Evolutionary conservation across 306 rosid species (phyloP).

Genomic region (Oxytropis ochrocephala): DNA sequence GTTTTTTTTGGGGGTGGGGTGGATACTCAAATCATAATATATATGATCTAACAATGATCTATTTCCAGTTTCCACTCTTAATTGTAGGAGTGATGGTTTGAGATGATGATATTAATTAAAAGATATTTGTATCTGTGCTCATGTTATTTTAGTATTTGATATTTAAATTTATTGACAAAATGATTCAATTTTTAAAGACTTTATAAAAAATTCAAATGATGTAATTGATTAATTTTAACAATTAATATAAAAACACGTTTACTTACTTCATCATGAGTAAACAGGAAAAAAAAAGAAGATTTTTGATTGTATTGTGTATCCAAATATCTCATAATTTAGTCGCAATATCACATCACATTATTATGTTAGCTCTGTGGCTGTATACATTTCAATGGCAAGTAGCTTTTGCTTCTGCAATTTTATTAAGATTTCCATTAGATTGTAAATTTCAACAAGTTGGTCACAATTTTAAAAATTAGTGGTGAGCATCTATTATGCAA

Average conservation of each 20-base stretch:
- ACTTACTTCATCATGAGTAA: neutral
- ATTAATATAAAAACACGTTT: too few relatives aligned
- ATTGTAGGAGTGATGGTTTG: too few relatives aligned
- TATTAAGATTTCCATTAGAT: neutral
- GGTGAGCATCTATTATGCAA: neutral
- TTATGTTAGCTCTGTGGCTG: neutral
- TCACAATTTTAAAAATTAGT: neutral
- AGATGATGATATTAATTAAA: too few relatives aligned
- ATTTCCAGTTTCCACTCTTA: too few relatives aligned
- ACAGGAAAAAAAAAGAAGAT: neutral
- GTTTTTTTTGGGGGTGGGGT: too few relatives aligned
- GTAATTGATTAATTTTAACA: too few relatives aligned
- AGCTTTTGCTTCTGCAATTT: neutral
- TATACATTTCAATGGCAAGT: neutral
- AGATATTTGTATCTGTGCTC: neutral
- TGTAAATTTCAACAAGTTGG: neutral
- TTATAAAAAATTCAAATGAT: too few relatives aligned
- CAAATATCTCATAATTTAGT: neutral
- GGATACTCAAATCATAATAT: too few relatives aligned
- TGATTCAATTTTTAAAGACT: too few relatives aligned
- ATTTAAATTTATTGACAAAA: too few relatives aligned
- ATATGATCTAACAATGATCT: too few relatives aligned
- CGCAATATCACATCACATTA: neutral
- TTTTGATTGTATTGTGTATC: neutral
- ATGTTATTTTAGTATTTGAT: neutral